Evolutionary conservation across 768 basidiomycete species (phyloP), one percentile per base, ranked within the genome.

Genomic region (Lactarius deliciosus): DNA sequence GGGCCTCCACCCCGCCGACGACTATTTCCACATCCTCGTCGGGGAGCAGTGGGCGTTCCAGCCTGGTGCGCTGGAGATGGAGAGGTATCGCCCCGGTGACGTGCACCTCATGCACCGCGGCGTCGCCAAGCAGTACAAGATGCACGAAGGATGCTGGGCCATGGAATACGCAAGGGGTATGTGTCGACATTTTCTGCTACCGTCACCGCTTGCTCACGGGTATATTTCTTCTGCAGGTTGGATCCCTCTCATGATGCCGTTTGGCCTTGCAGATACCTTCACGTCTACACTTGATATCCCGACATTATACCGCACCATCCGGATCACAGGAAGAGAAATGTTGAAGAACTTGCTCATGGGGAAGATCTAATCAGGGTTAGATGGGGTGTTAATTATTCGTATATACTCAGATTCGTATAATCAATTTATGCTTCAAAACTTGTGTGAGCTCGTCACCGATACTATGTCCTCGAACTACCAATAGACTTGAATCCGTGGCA

Each of bases 241-340:
- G 95, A 98, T 99, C 71, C 96, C 97, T 0, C 79, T 89, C 55
- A 98, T 98, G 96, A 75, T 98, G 68, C 95, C 95, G 0, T 98
- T 99, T 72, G 97, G 97, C 0, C 83, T 94, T 64, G 88, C 89
- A 34, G 97, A 99, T 76, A 81, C 81, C 5, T 72, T 98, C 59
- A 85, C 88, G 16, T 98, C 96, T 18, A 98, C 96, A 2, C 85
- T 98, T 22, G 96, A 99, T 78, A 70, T 93, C 64, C 83, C 84
- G 18, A 92, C 95, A 1, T 77, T 97, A 60, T 94, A 88, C 75
- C 81, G 88, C 71, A 98, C 95, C 0, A 78, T 82, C 9, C 79
- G 85, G 36, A 83, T 96, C 68, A 92, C 94, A 0, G 95, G 77
- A 5, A 81, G 93, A 67, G 94, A 97, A 79, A 97, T 92, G 76